phyloP scores from a whole-genome alignment of 805 yeast species.

The Saccharomycopsis fodiens region DNA sequence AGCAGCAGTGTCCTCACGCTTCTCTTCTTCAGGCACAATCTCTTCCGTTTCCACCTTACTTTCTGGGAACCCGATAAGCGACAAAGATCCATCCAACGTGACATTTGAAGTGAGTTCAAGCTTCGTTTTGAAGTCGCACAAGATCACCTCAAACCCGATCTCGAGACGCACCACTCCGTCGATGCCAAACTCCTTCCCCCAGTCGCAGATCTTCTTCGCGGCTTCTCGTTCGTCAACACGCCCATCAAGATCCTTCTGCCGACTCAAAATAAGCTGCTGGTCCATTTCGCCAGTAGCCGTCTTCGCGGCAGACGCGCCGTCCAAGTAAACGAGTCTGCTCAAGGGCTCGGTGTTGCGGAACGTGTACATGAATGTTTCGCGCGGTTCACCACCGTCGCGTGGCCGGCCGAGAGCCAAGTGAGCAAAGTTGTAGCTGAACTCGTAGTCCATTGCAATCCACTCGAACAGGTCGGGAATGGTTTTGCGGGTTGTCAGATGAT shows the following conservation, averaged over 20 bases:
- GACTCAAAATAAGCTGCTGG: constrained; percentile 35
- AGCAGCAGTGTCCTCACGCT: not conserved
- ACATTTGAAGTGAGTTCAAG: constrained; percentile 40
- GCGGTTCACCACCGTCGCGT: constrained; percentile 11
- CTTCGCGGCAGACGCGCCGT: constrained; percentile 67
- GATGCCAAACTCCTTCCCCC: constrained; percentile 47
- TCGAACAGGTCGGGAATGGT: constrained; percentile 41
- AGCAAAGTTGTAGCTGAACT: constrained; percentile 45
- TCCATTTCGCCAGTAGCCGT: constrained; percentile 54
- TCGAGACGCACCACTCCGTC: constrained; percentile 56
- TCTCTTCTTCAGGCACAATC: not conserved
- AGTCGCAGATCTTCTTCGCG: constrained; percentile 45
- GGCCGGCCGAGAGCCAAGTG: not conserved
- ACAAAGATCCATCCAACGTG: constrained; percentile 32
- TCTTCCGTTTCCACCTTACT: not conserved
- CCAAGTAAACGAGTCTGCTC: constrained; percentile 43
- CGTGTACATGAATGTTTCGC: constrained; percentile 31
- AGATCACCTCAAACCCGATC: constrained; percentile 51
- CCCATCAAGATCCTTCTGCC: constrained; percentile 22
- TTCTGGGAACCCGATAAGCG: constrained; percentile 33
- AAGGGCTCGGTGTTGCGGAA: constrained; percentile 42
- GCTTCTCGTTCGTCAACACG: constrained; percentile 37
- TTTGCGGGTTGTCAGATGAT: constrained; percentile 41
- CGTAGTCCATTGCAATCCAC: constrained; percentile 61
- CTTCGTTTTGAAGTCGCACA: constrained; percentile 47